Evolutionary conservation across 805 yeast genomes (phyloP), one percentile per base, ranked within the genome.

Genomic region (Ogataea haglerorum): DNA sequence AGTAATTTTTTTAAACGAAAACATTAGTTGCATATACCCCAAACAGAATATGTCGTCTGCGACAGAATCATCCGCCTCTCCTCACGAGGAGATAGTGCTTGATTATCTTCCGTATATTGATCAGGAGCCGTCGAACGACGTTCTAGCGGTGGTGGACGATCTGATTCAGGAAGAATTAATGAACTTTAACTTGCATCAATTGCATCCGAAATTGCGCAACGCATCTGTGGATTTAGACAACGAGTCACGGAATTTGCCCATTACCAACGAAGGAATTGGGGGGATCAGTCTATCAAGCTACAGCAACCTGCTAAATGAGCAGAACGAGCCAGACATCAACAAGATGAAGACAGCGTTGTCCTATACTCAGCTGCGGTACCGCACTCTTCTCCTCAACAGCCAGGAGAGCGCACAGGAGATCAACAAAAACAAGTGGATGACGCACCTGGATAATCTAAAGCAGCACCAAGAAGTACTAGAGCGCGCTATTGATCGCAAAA

Each of bases 351-450:
- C 70, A 8, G 59, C 72, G 4, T 44, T 73, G 19, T 65, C 69
- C 22, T 72, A 72, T 50, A 52, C 73, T 3, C 46, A 55, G 16
- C 59, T 70, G 30, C 67, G 73, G 35, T 60, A 64, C 21, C 51
- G 76, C 14, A 65, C 69, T n/a, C 54, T 78, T 16, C 26, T 43
- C 9, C 42, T 51, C 17, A 52, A 60, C 26, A 46, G 73, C 14
- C 34, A 35, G 6, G 46, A 42, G 15, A 29, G 37, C 14, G 42
- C 36, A n/a, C 31, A 35, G 16, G 42, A 45, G 14, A 34, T 34
- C 10, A 40, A 47, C 26, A 54, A 57, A 40, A 61, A 53, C 59
- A 72, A 57, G 42, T 73, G 65, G 69, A 54, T 54, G 36, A 49
- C 57, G 8, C 61, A 48, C 56, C 70, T 62, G 39, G 72, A 58